Conservation (phyloP, 352 stramenopile genomes). For the Pelagophyceae sp. region DNA sequence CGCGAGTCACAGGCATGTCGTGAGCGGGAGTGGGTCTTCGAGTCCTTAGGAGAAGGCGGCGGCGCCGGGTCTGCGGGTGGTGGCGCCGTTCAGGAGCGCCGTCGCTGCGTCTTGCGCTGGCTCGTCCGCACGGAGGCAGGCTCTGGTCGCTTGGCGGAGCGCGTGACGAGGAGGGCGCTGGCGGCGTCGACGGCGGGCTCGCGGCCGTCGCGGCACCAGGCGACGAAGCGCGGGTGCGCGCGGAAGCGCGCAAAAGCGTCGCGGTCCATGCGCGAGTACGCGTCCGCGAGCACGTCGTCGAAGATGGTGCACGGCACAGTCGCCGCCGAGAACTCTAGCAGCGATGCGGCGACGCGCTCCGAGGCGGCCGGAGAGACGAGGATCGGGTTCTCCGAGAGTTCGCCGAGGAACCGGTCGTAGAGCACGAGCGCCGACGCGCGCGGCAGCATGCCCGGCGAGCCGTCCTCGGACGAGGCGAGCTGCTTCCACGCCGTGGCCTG, state of each 20-base stretch:
- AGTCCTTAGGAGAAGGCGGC: no score
- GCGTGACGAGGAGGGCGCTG: background rate
- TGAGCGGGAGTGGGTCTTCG: no score
- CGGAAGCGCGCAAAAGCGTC: background rate
- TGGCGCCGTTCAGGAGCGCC: no score
- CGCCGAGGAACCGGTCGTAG: background rate
- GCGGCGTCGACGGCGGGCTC: background rate
- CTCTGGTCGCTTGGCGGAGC: no score
- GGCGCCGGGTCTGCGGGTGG: no score
- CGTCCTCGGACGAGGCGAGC: background rate
- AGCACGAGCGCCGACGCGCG: background rate
- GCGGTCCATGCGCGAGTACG: background rate
- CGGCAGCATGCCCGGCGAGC: background rate
- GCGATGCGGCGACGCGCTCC: background rate
- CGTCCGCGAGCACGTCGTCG: background rate
- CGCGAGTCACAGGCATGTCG: no score
- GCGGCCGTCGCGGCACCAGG: background rate
- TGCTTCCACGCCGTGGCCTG: background rate
- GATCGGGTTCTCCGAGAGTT: background rate
- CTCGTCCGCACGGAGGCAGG: no score
- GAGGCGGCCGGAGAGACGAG: background rate
- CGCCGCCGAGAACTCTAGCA: background rate
- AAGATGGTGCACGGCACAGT: background rate
- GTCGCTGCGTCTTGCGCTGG: no score
- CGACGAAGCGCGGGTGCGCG: background rate